Conservation (phyloP, 2,329 filamentous ascomycete genomes). For the Cadophora luteo-olivacea region DNA sequence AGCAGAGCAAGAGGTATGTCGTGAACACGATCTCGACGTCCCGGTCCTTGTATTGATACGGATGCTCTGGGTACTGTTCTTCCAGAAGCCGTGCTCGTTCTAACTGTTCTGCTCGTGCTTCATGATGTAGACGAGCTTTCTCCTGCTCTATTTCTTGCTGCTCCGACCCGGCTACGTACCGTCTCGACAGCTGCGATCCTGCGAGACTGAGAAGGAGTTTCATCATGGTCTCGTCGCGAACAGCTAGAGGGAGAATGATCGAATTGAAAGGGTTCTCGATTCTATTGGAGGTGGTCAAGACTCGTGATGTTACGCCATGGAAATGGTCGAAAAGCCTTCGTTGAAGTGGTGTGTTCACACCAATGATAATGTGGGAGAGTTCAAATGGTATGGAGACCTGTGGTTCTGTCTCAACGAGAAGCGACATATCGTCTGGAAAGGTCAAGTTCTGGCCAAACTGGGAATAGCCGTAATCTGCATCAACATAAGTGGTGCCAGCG, state of each 20-base stretch:
- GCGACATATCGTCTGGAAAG: not conserved
- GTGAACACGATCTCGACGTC: conserved; percentile 24
- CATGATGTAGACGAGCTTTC: conserved; percentile 27
- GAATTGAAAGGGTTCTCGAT: conserved; percentile 30
- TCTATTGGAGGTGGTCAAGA: conserved; percentile 29
- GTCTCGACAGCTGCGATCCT: conserved; percentile 31
- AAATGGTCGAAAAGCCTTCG: conserved; percentile 35
- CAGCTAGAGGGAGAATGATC: conserved; percentile 33
- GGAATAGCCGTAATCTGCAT: not conserved
- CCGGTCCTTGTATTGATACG: not conserved
- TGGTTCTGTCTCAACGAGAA: not conserved
- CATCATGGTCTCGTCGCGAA: conserved; percentile 32
- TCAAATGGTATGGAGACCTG: conserved; percentile 6
- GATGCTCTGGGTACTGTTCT: not conserved
- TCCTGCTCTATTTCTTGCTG: conserved; percentile 24
- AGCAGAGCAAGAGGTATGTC: conserved; percentile 32
- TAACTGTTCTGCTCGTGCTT: conserved; percentile 24
- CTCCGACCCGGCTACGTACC: not conserved
- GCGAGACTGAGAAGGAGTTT: conserved; percentile 32
- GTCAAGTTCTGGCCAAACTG: not conserved
- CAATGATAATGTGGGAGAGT: conserved; percentile 30
- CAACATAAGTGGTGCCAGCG: not conserved
- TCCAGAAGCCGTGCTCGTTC: conserved; percentile 21
- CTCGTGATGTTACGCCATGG: conserved; percentile 24
- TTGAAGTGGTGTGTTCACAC: conserved; percentile 31